These are phyloP conservation scores for Ceriops decandra DNA, from an alignment of 345 rosid genomes.

Conservation along the genomic window DNA sequence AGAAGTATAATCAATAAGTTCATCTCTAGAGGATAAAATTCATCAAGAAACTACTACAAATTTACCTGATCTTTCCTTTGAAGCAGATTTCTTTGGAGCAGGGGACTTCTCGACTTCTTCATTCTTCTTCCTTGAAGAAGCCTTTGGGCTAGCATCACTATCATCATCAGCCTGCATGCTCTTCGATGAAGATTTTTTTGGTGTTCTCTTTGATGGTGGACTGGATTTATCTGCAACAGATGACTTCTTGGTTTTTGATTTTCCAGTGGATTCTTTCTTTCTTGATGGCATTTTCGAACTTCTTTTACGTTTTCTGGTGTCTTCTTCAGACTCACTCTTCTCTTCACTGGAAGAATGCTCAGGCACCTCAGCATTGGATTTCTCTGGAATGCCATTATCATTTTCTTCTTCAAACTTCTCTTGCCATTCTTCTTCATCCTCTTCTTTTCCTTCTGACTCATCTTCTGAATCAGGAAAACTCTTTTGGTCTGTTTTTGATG, in stretches of 20 bases:
- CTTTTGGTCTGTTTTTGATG: conserved; percentile 39
- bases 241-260: conserved; percentile 48
- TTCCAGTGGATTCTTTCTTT: conserved; percentile 55
- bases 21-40: too few relatives aligned
- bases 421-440: conserved; percentile 38
- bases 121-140: conserved; percentile 53
- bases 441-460: conserved; percentile 50
- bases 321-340: conserved; percentile 57
- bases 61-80: conserved; percentile 67
- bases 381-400: conserved; percentile 52
- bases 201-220: conserved; percentile 45
- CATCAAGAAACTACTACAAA: background rate
- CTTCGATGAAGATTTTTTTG: conserved; percentile 46
- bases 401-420: conserved; percentile 43
- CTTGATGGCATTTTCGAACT: conserved; percentile 36
- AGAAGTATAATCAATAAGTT: too few relatives aligned
- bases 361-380: conserved; percentile 55
- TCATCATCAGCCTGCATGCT: conserved; percentile 47
- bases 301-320: conserved; percentile 47
- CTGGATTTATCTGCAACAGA: conserved; percentile 32
- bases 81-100: conserved; percentile 45
- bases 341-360: conserved; percentile 66
- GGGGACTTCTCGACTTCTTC: conserved; percentile 46
- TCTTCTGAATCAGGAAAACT: conserved; percentile 44
- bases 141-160: conserved; percentile 54